A percentile compares a stretch with the other conserved stretches of the same genome.
Evolutionary conservation across 2,329 filamentous ascomycete species (phyloP).

Genomic region (Xylariales sp.): DNA sequence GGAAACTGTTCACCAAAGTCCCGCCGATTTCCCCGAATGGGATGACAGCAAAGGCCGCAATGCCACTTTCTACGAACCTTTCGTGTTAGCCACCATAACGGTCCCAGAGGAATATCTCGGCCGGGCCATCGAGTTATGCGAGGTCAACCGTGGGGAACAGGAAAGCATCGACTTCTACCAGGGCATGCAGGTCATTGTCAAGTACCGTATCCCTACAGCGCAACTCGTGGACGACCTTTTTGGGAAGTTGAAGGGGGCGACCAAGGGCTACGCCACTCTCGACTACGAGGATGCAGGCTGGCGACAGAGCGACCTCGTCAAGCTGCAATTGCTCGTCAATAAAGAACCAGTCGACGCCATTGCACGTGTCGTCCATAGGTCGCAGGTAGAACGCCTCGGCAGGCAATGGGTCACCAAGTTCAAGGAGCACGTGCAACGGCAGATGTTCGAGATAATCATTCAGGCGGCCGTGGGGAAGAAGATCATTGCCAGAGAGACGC

Average conservation of each 20-base stretch:
- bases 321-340: slow-evolving; percentile 93
- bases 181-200: slow-evolving; percentile 90
- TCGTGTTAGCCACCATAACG: slow-evolving; percentile 80
- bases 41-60: slow-evolving; percentile 61
- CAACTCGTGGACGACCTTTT: slow-evolving; percentile 97
- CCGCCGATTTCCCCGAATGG: slow-evolving; percentile 83
- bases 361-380: slow-evolving; percentile 85
- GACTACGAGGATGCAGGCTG: slow-evolving; percentile 98
- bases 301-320: slow-evolving; percentile 81
- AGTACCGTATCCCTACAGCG: slow-evolving; percentile 88
- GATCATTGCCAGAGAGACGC: slow-evolving; percentile 89
- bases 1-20: slow-evolving; percentile 84
- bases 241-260: slow-evolving; percentile 91
- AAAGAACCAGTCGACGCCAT: slow-evolving; percentile 94
- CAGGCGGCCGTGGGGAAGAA: slow-evolving; percentile 87
- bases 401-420: slow-evolving; percentile 94
- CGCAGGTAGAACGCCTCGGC: slow-evolving; percentile 83
- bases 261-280: slow-evolving; percentile 93
- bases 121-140: slow-evolving; percentile 93
- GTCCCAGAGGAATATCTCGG: slow-evolving; percentile 94
- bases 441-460: slow-evolving; percentile 97
- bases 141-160: slow-evolving; percentile 88
- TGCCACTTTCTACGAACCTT: slow-evolving; percentile 64
- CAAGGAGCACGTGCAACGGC: slow-evolving; percentile 94
- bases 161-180: slow-evolving; percentile 92